Evolutionary conservation across 257 asterid species (phyloP), one percentile per base, ranked within the genome.

Genomic region (Ocimum tenuiflorum): DNA sequence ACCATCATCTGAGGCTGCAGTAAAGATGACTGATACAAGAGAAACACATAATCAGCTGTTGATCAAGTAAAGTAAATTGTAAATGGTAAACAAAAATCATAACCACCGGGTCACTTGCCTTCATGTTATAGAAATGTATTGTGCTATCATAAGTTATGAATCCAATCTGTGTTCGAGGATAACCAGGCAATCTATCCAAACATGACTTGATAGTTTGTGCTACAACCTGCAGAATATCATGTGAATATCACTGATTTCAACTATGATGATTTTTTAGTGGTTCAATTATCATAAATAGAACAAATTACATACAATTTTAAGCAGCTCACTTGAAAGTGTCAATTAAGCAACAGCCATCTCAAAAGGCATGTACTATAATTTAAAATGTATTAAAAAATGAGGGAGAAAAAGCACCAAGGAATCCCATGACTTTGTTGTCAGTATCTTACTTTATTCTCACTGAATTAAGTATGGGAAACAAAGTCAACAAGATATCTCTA

Each of bases 131-230:
- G 80, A 88, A 88, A 80, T 91, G 97, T 64, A 91, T 72, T 13
- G 96, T 81, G 81, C 95, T 91, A 73, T 91, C 96, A 45, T 68
- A 91, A 60, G 97, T 88, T 75, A 91, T 85, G 80, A 91, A 88
- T 70, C 97, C 97, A 53, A 91, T 86, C 75, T 86, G 97, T 23
- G 97, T 91, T 74, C 97, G 79, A 48, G 97, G 81, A 75, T 64
- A 83, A 60, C 97, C 96, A 63, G 96, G 95, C 81, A 91, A 82
- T 72, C 70, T 78, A 75, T 88, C 96, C 83, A 91, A 82, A 75
- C 86, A 83, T 73, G 89, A 86, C 74, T 91, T 91, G 43, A 91
- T 82, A 62, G 97, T 88, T 75, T 91, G 83, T 71, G 96, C 91
- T 73, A 85, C 70, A 24, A 82, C 96, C 97, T 91, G 94, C 78